These are phyloP conservation scores for Aspergillus sp. DNA, from an alignment of 2,329 filamentous ascomycete genomes.

Conservation along the genomic window DNA sequence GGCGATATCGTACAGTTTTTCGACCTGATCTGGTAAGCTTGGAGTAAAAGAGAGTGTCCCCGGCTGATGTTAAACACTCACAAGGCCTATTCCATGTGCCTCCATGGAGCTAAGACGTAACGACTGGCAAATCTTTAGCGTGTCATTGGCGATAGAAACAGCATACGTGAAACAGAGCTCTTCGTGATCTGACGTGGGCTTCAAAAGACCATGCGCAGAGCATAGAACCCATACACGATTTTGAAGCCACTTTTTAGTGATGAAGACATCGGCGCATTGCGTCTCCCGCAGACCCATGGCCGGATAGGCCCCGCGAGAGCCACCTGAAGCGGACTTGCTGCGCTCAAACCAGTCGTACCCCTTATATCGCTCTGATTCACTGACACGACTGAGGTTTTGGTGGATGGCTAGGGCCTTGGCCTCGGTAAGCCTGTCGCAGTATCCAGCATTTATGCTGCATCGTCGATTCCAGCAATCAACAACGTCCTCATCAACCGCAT, in stretches of 20 bases:
- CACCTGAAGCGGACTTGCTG: slow-evolving; percentile 24
- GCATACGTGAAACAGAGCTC: slow-evolving; percentile 41
- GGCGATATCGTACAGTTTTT: slow-evolving; percentile 43
- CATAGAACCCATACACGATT: slow-evolving; percentile 45
- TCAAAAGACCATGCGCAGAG: slow-evolving; percentile 40
- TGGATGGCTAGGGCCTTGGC: slow-evolving; percentile 52
- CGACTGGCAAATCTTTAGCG: slow-evolving; percentile 35
- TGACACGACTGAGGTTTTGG: slow-evolving; percentile 34
- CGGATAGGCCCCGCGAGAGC: slow-evolving; percentile 20
- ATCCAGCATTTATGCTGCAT: slow-evolving; percentile 60
- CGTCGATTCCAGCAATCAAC: slow-evolving; percentile 46
- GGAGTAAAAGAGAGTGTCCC: not conserved
- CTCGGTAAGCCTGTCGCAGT: slow-evolving; percentile 67
- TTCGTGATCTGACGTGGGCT: slow-evolving; percentile 33
- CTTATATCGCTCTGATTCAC: slow-evolving; percentile 34
- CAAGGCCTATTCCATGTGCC: slow-evolving; percentile 42
- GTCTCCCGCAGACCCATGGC: slow-evolving; percentile 35
- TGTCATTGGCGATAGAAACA: slow-evolving; percentile 33
- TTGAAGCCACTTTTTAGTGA: slow-evolving; percentile 46
- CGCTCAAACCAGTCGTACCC: slow-evolving; percentile 41
- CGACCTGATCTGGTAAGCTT: slow-evolving; percentile 24
- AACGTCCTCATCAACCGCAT: slow-evolving; percentile 45
- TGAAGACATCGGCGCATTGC: slow-evolving; percentile 43
- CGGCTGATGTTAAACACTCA: slow-evolving; percentile 17
- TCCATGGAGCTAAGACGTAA: slow-evolving; percentile 41